phyloP scores from a whole-genome alignment of 2,329 filamentous ascomycete species.

The Hypocreales sp. region DNA sequence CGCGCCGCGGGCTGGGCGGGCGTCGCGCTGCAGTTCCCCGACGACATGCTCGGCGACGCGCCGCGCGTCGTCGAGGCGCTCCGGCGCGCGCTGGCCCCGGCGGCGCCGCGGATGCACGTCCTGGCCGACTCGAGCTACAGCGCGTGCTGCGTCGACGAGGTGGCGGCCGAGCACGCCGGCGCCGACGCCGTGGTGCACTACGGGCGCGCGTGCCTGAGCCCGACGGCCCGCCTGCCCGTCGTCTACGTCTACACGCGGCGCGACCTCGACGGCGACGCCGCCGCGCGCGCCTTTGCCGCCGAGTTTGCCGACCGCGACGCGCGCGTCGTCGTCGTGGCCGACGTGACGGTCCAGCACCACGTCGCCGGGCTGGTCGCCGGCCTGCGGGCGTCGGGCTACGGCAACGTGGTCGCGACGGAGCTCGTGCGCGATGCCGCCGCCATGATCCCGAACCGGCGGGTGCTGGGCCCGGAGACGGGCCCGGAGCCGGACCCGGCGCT shows the following conservation, averaged over 20 bases:
- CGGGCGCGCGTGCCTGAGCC: constrained; percentile 80
- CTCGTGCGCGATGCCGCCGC: constrained; percentile 68
- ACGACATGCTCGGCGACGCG: constrained; percentile 79
- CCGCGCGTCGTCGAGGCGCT: constrained; percentile 57
- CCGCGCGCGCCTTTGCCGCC: constrained; percentile 43
- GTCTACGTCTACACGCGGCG: constrained; percentile 80
- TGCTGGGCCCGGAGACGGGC: constrained; percentile 25
- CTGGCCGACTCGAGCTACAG: constrained; percentile 94
- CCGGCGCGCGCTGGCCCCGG: constrained; percentile 8
- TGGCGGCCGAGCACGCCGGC: constrained; percentile 84
- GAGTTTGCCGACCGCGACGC: constrained; percentile 50
- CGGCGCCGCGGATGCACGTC: constrained; percentile 48
- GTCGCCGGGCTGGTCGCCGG: constrained; percentile 39
- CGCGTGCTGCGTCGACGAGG: constrained; percentile 91
- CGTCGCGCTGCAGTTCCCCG: constrained; percentile 89
- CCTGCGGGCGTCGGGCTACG: constrained; percentile 52
- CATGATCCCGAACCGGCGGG: constrained; percentile 67
- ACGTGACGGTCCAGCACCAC: constrained; percentile 74
- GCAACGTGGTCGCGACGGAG: constrained; percentile 49
- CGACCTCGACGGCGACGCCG: constrained; percentile 44
- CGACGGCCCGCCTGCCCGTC: constrained; percentile 73
- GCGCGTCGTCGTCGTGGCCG: constrained; percentile 70
- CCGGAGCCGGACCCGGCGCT: constrained; percentile 21
- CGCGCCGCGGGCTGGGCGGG: constrained; percentile 53
- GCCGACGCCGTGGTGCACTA: constrained; percentile 92